These are phyloP conservation scores for Jamesozyma spencerorum DNA, from an alignment of 805 yeast species.

Conservation along the genomic window DNA sequence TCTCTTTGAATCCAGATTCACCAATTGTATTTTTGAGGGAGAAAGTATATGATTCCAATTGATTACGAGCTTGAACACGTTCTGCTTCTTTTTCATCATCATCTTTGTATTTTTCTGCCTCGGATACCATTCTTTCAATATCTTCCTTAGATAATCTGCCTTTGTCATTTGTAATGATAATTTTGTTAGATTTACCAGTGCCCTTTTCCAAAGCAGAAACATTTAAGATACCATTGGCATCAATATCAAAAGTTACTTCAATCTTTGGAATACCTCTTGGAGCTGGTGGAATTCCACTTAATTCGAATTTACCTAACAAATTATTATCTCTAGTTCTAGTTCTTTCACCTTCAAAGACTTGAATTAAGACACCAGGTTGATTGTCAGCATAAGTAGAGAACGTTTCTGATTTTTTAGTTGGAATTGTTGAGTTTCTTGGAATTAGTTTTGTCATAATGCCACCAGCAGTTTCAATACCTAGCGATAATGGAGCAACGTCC, in stretches of 20 bases:
- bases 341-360: slow-evolving; percentile 96
- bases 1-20: slow-evolving; percentile 69
- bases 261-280: slow-evolving; percentile 98
- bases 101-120: slow-evolving; percentile 93
- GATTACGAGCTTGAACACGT: slow-evolving; percentile 87
- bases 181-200: slow-evolving; percentile 93
- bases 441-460: slow-evolving; percentile 97
- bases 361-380: slow-evolving; percentile 96
- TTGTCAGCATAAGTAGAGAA: slow-evolving; percentile 94
- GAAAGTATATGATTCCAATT: slow-evolving; percentile 88
- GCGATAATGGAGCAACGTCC: slow-evolving; percentile 92
- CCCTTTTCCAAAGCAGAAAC: slow-evolving; percentile 95
- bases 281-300: slow-evolving; percentile 92
- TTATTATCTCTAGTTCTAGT: slow-evolving; percentile 91
- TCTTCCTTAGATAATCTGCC: slow-evolving; percentile 96
- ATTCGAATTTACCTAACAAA: slow-evolving; percentile 91
- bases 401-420: slow-evolving; percentile 92
- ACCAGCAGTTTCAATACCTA: slow-evolving; percentile 97
- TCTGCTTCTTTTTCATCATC: slow-evolving; percentile 90
- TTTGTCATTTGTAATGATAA: slow-evolving; percentile 95
- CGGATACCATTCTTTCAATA: slow-evolving; percentile 92
- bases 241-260: slow-evolving; percentile 92
- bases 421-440: slow-evolving; percentile 92
- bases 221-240: slow-evolving; percentile 93
- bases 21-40: slow-evolving; percentile 73